Evolutionary conservation across 108 stramenopile genomes (phyloP).

Genomic region (Nitzschia palea): DNA sequence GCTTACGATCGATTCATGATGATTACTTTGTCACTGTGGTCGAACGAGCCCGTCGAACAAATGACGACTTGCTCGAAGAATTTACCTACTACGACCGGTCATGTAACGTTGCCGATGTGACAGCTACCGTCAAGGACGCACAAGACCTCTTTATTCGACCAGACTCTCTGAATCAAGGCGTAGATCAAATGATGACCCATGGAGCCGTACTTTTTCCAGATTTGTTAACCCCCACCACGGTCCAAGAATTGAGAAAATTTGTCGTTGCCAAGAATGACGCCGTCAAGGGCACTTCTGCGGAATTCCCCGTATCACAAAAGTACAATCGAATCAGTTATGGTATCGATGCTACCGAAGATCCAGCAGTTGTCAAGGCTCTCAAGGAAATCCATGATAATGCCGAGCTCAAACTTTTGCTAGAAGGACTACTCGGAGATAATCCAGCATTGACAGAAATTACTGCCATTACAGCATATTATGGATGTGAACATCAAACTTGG

Average conservation of each 20-base stretch:
- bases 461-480: constrained; percentile 50
- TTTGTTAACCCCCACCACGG: constrained; percentile 26
- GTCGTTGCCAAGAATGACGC: constrained; percentile 38
- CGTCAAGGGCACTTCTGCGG: constrained; percentile 31
- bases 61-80: constrained; percentile 44
- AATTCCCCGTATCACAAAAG: constrained; percentile 45
- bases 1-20: constrained; percentile 33
- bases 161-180: constrained; percentile 12
- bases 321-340: constrained; percentile 47
- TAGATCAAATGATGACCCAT: constrained; percentile 47
- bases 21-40: constrained; percentile 44
- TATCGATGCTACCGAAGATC: constrained; percentile 58
- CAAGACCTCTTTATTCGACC: constrained; percentile 1
- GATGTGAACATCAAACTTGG: constrained; percentile 45
- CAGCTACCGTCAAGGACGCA: constrained; percentile 14
- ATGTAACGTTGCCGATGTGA: constrained; percentile 41
- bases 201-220: constrained; percentile 44
- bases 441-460: constrained; percentile 59
- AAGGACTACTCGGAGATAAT: constrained; percentile 48
- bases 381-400: constrained; percentile 41
- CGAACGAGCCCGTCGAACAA: constrained; percentile 40
- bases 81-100: constrained; percentile 55
- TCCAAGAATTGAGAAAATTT: constrained; percentile 35
- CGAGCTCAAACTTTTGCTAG: constrained; percentile 23
- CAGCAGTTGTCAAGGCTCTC: constrained; percentile 42